These are phyloP conservation scores for Camelina laxa DNA, from an alignment of 345 rosid species.

Conservation along the genomic window DNA sequence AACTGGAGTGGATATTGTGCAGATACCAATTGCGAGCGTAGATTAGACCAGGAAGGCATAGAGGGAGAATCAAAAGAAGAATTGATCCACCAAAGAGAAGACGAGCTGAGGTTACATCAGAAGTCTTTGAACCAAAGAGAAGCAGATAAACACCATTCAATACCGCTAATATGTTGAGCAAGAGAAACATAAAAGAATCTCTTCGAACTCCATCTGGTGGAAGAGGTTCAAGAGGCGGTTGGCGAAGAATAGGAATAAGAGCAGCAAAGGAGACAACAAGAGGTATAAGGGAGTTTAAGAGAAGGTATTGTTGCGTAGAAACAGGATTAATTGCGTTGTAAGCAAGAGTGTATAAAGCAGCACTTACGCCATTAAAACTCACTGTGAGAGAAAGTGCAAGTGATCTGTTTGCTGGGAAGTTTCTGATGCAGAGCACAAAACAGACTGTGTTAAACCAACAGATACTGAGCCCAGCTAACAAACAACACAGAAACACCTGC, in stretches of 20 bases:
- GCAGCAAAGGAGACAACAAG: conserved; percentile 65
- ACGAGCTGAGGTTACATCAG: conserved; percentile 49
- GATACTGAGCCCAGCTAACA: conserved; percentile 88
- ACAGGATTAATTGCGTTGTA: conserved; percentile 70
- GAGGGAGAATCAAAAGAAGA: conserved; percentile 67
- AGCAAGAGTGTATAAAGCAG: conserved; percentile 84
- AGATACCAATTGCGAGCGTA: conserved; percentile 82
- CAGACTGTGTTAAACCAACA: conserved; percentile 99
- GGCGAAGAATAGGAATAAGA: conserved; percentile 82
- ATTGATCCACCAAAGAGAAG: conserved; percentile 74
- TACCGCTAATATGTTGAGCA: conserved; percentile 70
- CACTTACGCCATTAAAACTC: conserved; percentile 93
- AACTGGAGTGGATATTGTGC: conserved; percentile 63
- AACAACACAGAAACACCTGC: conserved; percentile 86
- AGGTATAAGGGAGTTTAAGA: conserved; percentile 72
- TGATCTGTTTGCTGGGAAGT: conserved; percentile 74
- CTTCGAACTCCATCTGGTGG: conserved; percentile 69
- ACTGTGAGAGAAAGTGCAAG: conserved; percentile 91
- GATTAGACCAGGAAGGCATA: conserved; percentile 77
- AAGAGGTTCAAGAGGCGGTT: conserved; percentile 79
- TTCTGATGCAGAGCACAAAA: conserved; percentile 85
- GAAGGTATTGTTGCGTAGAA: conserved; percentile 65
- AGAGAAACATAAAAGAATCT: conserved; percentile 75
- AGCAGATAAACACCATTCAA: conserved; percentile 87
- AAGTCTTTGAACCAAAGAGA: conserved; percentile 56